Conservation (phyloP, 208 protist genomes). For the Leishmania braziliensis region DNA sequence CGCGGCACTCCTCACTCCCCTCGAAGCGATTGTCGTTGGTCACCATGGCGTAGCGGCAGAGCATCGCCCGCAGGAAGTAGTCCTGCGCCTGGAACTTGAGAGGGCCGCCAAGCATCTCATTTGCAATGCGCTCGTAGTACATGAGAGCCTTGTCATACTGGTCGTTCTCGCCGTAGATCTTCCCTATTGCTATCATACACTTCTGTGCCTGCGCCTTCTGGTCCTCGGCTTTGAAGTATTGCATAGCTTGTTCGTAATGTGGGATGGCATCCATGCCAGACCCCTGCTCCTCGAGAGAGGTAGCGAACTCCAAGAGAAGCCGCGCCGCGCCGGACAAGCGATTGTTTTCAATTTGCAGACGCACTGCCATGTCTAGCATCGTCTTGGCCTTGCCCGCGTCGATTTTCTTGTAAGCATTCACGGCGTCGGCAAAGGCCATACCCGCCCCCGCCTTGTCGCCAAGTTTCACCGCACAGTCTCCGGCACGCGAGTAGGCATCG, state of each 20-base stretch:
- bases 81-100: constrained; percentile 90
- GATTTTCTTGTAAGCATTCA: constrained; percentile 64
- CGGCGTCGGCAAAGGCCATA: constrained; percentile 57
- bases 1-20: constrained; percentile 61
- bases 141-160: constrained; percentile 80
- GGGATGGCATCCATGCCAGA: constrained; percentile 63
- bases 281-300: constrained; percentile 58
- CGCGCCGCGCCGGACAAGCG: constrained; percentile 59
- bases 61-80: constrained; percentile 80
- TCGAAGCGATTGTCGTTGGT: constrained; percentile 78
- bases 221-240: constrained; percentile 87
- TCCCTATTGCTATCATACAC: constrained; percentile 83
- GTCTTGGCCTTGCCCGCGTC: constrained; percentile 59
- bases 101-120: constrained; percentile 67
- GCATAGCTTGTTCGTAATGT: constrained; percentile 78
- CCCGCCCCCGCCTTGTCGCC: constrained; percentile 49
- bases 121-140: constrained; percentile 80
- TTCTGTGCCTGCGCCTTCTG: constrained; percentile 70
- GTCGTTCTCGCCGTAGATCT: constrained; percentile 78
- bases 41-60: constrained; percentile 81
- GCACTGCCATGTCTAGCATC: constrained; percentile 70
- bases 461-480: constrained; percentile 68
- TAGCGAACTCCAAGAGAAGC: constrained; percentile 75
- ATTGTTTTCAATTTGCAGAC: constrained; percentile 78
- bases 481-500: constrained; percentile 70